Evolutionary conservation across 495 filamentous ascomycete genomes (phyloP), one percentile per base, ranked within the genome.

Genomic region (Neurospora tetrasperma): DNA sequence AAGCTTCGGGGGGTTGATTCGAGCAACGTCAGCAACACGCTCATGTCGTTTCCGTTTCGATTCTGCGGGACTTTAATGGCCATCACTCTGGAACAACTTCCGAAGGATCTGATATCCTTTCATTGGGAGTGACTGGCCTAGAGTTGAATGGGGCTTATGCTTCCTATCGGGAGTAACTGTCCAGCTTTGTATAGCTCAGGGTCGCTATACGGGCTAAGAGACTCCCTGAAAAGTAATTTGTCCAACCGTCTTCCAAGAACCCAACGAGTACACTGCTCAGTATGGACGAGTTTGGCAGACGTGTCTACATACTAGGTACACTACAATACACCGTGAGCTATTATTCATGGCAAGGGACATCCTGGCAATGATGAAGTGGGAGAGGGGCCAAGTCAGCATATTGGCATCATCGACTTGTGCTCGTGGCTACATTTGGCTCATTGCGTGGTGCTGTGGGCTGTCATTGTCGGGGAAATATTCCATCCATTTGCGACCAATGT

Each of bases 11-110:
- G 48, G 5, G 20, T 62, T 62, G 54, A 62, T 62, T 62, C 54
- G 66, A 76, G 68, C 42, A 74, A 69, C 46, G 73, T 43, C 75
- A 69, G 73, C 72, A 41, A 71, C 20, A 62, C 71, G 35, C 69
- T 73, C 73, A 73, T 42, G 35, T 44, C 35, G 73, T 35, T 35
- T 66, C 54, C 27, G 54, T 66, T 66, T 66, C 54, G 54, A 66
- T 66, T 66, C 23, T 66, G 54, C 27, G 54, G 54, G 54, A 14
- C 35, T 27, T 48, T 59, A 7, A 35, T 66, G 27, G 3, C 16
- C 23, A 35, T 35, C 54, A 62, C 54, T 62, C 23, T 62, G 27
- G 27, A 62, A 62, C 23, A 62, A 35, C 23, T 31, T 62, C 54
- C 23, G 54, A 62, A 62, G 27, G 54, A 62, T 35, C 23, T 62